A percentile compares a stretch with the other conserved stretches of the same genome.
Conservation (phyloP, 345 rosid species). For the Syzygium oleosum region DNA sequence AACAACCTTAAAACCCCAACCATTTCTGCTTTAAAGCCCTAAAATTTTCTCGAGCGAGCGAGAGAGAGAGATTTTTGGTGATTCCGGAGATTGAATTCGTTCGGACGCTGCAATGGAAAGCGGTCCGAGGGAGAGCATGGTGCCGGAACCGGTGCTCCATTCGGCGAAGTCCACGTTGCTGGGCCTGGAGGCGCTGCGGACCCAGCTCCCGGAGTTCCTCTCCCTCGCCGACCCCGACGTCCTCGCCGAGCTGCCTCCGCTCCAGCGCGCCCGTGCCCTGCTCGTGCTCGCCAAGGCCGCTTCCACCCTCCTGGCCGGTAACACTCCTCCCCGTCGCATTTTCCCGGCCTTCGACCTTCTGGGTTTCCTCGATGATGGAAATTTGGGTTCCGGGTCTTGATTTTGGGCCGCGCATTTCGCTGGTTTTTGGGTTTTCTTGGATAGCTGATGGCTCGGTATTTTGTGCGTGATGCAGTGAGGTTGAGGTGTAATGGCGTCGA, state of each 20-base stretch:
- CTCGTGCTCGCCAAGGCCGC: slow-evolving; percentile 64
- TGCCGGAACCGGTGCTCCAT: slow-evolving; percentile 60
- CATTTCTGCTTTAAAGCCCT: neutral
- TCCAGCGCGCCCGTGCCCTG: slow-evolving; percentile 60
- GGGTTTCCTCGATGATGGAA: neutral
- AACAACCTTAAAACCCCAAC: neutral
- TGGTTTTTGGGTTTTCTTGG: neutral
- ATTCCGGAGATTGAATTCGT: neutral
- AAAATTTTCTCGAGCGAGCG: neutral
- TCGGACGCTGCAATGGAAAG: slow-evolving; percentile 24
- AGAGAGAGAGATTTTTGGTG: neutral
- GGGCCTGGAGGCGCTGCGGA: slow-evolving; percentile 31
- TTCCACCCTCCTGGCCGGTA: slow-evolving; percentile 53
- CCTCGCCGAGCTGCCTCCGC: slow-evolving; percentile 57
- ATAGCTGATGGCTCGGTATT: neutral
- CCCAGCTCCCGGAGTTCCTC: slow-evolving; percentile 48
- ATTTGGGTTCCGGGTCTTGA: neutral
- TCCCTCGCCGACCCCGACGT: slow-evolving; percentile 51
- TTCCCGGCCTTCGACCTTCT: neutral
- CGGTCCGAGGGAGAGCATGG: slow-evolving; percentile 19
- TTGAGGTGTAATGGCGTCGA: slow-evolving; percentile 70
- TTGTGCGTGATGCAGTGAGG: slow-evolving; percentile 41
- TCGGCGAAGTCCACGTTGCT: slow-evolving; percentile 49
- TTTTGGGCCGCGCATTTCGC: neutral
- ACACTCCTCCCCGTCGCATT: neutral